These are phyloP conservation scores for Citrus glauca DNA, from an alignment of 345 rosid species.

Conservation along the genomic window DNA sequence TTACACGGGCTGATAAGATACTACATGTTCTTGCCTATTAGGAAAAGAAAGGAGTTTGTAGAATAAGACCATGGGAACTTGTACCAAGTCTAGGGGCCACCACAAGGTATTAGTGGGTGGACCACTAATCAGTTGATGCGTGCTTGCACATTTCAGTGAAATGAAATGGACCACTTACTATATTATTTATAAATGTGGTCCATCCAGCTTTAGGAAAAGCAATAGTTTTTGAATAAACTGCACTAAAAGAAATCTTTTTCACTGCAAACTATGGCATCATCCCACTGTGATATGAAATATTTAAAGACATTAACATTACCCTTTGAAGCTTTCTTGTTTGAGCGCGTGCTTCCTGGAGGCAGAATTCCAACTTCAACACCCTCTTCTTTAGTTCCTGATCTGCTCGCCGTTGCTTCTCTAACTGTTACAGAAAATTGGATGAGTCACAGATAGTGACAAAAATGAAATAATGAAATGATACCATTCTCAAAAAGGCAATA, in stretches of 20 bases:
- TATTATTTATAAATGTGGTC: not conserved
- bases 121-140: not conserved
- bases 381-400: conserved; percentile 88
- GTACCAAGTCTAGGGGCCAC: not conserved
- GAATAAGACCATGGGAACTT: not conserved
- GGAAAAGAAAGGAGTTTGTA: not conserved
- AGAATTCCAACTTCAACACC: conserved; percentile 84
- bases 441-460: not conserved
- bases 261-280: not conserved
- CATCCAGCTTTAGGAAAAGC: not conserved
- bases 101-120: not conserved
- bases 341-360: conserved; percentile 82
- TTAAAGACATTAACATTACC: conserved; percentile 32
- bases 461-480: not conserved
- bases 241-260: not conserved
- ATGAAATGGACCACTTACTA: not conserved
- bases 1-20: not conserved
- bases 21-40: not conserved
- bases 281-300: not conserved
- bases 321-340: conserved; percentile 80
- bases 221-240: not conserved
- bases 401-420: conserved; percentile 76
- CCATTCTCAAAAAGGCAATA: not conserved
- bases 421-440: conserved; percentile 34
- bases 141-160: not conserved